Base-by-base conservation (phyloP, 805 yeast genomes). In the Sugiyamaella mastotermitis region DNA sequence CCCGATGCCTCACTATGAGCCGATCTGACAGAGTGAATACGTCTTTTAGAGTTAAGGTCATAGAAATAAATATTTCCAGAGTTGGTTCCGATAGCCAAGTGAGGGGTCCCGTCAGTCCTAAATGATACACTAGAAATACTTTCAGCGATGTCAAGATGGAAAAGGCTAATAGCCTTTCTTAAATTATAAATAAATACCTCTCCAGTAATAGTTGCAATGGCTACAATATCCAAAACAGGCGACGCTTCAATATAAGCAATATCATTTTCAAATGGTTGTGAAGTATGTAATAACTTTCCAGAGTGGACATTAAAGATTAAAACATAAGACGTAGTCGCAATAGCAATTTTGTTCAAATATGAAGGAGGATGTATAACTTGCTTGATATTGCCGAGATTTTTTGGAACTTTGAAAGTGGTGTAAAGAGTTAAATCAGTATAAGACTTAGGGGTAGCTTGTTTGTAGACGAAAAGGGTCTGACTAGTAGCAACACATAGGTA, bases 51-150 rank as follows among this genome's bases (percentile, higher is more conserved):
- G 43, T 78, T 76, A 49, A 92, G 64, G 59, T 92, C 96, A 53
- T 84, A 87, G 60, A 92, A 87, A 50, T 77, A 76, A 33, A 92
- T 60, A 55, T 86, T 95, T 40, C 98, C 98, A 35, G 73, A 72
- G 16, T 72, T 70, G 33, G 84, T 72, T 9, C 90, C 92, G 13
- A 83, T 78, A 10, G 84, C 94, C 34, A 88, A 50, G 60, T 88
- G 94, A 3, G 94, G 70, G 2, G 80, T 71, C 0, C 94, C 94
- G 58, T 92, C 98, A 2, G 95, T 84, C 61, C 97, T 53, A 65
- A 94, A 90, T 1, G 96, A 82, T 15, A 90, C 50, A 0, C 94
- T 69, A 0, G 71, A 58, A 11, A 74, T 57, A 11, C 69, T 56
- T 37, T 65, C 63, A 7, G 58, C 58, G 8, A 62, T 53, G n/a